These are phyloP conservation scores for Leishmania tarentolae DNA, from an alignment of 208 protist species.

Conservation along the genomic window DNA sequence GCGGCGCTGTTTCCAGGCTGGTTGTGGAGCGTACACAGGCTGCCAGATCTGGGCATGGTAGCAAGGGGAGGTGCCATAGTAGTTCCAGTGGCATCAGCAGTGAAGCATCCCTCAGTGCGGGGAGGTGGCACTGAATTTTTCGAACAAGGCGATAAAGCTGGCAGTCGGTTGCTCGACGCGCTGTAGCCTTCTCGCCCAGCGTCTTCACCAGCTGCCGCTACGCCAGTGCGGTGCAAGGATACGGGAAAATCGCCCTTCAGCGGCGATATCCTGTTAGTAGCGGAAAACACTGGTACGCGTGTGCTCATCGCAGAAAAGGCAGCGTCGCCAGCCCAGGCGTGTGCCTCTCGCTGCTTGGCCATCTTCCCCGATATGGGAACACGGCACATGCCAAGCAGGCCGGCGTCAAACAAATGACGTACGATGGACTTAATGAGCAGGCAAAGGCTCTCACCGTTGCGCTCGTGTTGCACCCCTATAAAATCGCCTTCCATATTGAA, in stretches of 20 bases:
- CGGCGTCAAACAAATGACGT: constrained; percentile 67
- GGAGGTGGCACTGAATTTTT: not conserved
- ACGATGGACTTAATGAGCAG: constrained; percentile 75
- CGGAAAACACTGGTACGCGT: not conserved
- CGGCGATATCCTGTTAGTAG: too few species aligned
- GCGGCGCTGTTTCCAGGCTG: not conserved
- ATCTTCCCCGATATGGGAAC: constrained; percentile 59
- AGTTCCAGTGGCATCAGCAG: not conserved
- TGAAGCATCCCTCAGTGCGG: not conserved
- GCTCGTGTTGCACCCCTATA: constrained; percentile 83
- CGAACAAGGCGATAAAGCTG: not conserved
- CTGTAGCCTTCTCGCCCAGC: not conserved
- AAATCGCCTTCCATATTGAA: constrained; percentile 85
- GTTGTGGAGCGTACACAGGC: too few species aligned
- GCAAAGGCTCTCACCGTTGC: constrained; percentile 52
- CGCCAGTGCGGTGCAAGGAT: not conserved
- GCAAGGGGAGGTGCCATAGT: not conserved
- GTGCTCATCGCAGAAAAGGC: not conserved
- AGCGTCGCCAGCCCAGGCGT: not conserved
- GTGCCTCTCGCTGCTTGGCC: constrained; percentile 20
- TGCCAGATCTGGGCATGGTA: too few species aligned
- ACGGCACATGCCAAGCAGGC: constrained; percentile 70
- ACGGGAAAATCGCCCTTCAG: not conserved
- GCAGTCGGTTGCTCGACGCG: not conserved
- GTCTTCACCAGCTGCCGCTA: not conserved